Percentiles rank a stretch among this genome's conserved stretches.
These are phyloP conservation scores for Coriolopsis trogii DNA, from an alignment of 1,284 basidiomycete species.

Conservation along the genomic window DNA sequence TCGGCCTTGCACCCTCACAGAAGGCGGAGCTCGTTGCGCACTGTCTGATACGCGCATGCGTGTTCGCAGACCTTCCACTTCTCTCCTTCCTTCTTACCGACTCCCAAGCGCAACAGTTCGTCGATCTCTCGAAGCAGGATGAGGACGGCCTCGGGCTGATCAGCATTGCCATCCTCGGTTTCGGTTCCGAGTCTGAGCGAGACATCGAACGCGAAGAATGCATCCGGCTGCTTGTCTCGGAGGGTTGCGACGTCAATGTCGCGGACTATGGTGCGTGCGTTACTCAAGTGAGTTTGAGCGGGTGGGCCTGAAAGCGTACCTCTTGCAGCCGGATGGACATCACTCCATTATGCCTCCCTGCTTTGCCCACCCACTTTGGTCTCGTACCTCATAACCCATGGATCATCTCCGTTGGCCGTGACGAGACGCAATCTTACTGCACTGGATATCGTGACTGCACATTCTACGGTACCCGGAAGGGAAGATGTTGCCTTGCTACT, in stretches of 20 bases:
- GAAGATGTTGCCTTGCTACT: constrained; percentile 80
- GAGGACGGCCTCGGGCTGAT: constrained; percentile 84
- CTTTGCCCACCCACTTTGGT: constrained; percentile 90
- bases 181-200: constrained; percentile 79
- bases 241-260: constrained; percentile 71
- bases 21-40: constrained; percentile 71
- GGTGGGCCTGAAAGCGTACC: not conserved
- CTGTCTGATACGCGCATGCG: constrained; percentile 70
- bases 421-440: constrained; percentile 82
- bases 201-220: constrained; percentile 89
- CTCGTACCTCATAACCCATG: constrained; percentile 90
- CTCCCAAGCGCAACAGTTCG: constrained; percentile 66
- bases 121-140: constrained; percentile 73
- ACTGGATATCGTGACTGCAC: constrained; percentile 83
- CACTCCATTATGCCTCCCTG: constrained; percentile 92
- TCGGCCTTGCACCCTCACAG: constrained; percentile 67
- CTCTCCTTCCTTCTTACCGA: constrained; percentile 74
- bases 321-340: constrained; percentile 85
- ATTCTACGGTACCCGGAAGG: constrained; percentile 76
- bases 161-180: constrained; percentile 81
- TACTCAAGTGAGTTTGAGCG: not conserved
- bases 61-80: constrained; percentile 73
- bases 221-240: constrained; percentile 76
- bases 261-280: constrained; percentile 67
- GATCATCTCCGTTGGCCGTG: constrained; percentile 77